phyloP scores from a whole-genome alignment of 768 basidiomycete genomes.

The Lactarius akahatsu region DNA sequence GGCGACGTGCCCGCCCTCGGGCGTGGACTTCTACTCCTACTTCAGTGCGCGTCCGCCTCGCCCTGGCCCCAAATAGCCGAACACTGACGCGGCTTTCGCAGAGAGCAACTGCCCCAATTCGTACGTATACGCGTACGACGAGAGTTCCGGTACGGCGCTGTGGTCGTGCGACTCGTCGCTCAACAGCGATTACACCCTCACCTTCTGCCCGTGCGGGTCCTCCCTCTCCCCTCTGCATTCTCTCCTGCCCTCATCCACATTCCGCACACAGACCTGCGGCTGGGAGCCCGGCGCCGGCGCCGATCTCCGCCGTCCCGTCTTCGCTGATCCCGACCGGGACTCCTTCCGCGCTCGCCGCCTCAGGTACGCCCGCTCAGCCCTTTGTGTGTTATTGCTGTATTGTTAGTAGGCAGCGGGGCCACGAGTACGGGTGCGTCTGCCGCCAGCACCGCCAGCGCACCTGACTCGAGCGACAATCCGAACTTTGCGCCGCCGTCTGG shows the following conservation, averaged over 20 bases:
- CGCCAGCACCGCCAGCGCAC: neutral
- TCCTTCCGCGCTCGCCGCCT: neutral
- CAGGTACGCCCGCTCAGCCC: neutral
- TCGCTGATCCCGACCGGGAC: slow-evolving; percentile 20
- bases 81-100: slow-evolving; percentile 19
- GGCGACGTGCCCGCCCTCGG: slow-evolving; percentile 39
- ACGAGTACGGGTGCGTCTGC: neutral
- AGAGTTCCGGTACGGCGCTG: slow-evolving; percentile 50
- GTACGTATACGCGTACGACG: slow-evolving; percentile 58
- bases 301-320: slow-evolving; percentile 19
- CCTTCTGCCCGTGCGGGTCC: slow-evolving; percentile 35
- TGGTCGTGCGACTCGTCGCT: slow-evolving; percentile 47
- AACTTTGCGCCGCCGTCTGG: neutral
- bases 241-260: neutral
- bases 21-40: slow-evolving; percentile 28
- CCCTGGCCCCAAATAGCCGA: neutral
- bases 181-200: slow-evolving; percentile 34
- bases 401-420: neutral
- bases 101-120: slow-evolving; percentile 46
- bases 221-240: neutral
- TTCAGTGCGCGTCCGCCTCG: slow-evolving; percentile 4
- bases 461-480: neutral
- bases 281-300: slow-evolving; percentile 3
- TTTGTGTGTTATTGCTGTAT: neutral
- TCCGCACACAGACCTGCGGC: slow-evolving; percentile 5